Conservation (phyloP, 306 rosid genomes). For the Vigna radiata region DNA sequence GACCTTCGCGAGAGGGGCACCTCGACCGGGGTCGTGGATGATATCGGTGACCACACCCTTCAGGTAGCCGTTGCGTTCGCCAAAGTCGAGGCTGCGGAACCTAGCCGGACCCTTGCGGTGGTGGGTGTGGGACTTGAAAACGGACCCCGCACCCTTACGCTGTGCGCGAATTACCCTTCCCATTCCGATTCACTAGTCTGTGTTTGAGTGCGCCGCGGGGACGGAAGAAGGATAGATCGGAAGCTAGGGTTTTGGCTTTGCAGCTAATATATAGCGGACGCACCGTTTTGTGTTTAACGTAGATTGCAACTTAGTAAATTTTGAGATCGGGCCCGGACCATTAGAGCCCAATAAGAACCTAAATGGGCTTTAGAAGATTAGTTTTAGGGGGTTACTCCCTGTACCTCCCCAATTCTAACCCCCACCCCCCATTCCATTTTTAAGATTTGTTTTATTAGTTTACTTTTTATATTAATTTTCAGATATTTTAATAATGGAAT, state of each 20-base stretch:
- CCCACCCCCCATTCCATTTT: too few relatives aligned
- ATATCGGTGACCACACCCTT: constrained; percentile 77
- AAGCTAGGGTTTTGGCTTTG: constrained; percentile 39
- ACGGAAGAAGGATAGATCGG: neutral
- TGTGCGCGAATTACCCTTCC: constrained; percentile 84
- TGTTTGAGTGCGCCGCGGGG: neutral
- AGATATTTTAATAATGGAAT: too few relatives aligned
- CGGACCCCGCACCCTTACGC: constrained; percentile 89
- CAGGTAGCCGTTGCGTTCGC: constrained; percentile 78
- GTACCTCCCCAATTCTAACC: too few relatives aligned
- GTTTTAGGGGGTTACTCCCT: too few relatives aligned
- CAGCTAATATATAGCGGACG: neutral
- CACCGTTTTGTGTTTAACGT: neutral
- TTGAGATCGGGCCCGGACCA: neutral
- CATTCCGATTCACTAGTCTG: constrained; percentile 21
- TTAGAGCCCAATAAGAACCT: neutral
- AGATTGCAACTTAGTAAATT: neutral
- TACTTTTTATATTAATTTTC: too few relatives aligned
- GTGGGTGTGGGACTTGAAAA: constrained; percentile 83
- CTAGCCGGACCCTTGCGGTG: constrained; percentile 85
- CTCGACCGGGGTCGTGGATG: constrained; percentile 85
- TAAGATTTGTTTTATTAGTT: too few relatives aligned
- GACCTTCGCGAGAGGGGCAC: constrained; percentile 82
- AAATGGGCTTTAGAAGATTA: neutral
- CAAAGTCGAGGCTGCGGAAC: constrained; percentile 79